Conservation (phyloP, 768 basidiomycete species). For the Cystofilobasidium bisporidii region DNA sequence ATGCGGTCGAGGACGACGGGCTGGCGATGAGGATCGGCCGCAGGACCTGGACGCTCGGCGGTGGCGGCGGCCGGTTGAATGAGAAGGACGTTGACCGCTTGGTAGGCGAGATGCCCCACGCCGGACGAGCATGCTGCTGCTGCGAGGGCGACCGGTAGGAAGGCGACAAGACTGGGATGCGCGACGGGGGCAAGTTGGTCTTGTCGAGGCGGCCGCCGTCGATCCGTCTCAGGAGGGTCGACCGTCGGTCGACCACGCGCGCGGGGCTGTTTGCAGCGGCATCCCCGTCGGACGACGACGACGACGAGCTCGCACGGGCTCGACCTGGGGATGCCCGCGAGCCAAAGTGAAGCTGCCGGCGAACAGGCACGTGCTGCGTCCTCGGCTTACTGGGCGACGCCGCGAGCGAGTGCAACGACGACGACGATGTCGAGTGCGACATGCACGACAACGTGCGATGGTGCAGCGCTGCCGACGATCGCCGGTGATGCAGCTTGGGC, state of each 20-base stretch:
- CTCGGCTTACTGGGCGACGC: not conserved
- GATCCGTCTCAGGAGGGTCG: not conserved
- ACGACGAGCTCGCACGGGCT: not conserved
- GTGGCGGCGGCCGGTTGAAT: not conserved
- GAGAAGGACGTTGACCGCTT: constrained; percentile 8
- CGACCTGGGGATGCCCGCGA: not conserved
- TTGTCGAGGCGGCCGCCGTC: not conserved
- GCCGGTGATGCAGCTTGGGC: not conserved
- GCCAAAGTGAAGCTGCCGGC: constrained; percentile 17
- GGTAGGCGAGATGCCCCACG: not conserved
- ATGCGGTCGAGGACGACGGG: not conserved
- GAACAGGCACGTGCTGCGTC: not conserved
- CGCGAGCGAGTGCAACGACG: constrained; percentile 6
- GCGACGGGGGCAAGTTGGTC: not conserved
- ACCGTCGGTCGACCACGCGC: not conserved
- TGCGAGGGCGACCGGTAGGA: not conserved
- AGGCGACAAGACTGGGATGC: not conserved
- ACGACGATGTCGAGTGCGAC: constrained; percentile 3
- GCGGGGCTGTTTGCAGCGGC: not conserved
- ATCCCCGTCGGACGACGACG: not conserved
- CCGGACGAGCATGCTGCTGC: not conserved
- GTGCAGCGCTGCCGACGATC: not conserved
- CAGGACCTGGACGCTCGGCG: not conserved
- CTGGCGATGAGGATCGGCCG: not conserved
- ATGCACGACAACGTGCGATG: not conserved